These are phyloP conservation scores for Colletotrichum destructivum DNA, from an alignment of 2,329 filamentous ascomycete species.

Conservation along the genomic window DNA sequence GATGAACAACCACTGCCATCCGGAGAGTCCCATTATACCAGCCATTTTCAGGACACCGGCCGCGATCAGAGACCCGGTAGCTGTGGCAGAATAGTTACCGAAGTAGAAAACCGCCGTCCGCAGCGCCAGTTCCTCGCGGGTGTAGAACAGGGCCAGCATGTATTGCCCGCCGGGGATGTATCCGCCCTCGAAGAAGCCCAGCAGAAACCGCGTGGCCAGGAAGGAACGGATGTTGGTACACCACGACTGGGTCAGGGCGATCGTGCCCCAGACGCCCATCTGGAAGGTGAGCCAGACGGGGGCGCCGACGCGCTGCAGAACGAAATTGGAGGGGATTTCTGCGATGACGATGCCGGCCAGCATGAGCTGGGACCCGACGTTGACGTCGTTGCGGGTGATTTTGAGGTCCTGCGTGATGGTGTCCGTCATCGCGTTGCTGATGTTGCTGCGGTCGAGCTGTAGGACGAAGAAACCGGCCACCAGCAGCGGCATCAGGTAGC, in stretches of 20 bases:
- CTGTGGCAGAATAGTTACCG: constrained; percentile 56
- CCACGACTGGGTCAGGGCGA: constrained; percentile 50
- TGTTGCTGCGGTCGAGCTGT: constrained; percentile 56
- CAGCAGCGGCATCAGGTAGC: constrained; percentile 49
- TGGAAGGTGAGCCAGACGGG: constrained; percentile 35
- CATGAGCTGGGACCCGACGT: constrained; percentile 66
- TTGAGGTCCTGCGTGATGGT: constrained; percentile 63
- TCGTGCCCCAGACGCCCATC: constrained; percentile 51
- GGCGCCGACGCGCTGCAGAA: constrained; percentile 51
- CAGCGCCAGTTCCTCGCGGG: constrained; percentile 48
- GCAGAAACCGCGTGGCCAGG: constrained; percentile 48
- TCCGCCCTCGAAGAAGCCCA: constrained; percentile 51
- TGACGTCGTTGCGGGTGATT: constrained; percentile 66
- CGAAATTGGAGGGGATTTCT: constrained; percentile 55
- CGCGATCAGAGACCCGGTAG: constrained; percentile 38
- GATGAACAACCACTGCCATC: constrained; percentile 43
- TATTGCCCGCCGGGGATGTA: constrained; percentile 52
- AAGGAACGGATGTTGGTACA: constrained; percentile 47
- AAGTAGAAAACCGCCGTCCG: constrained; percentile 59
- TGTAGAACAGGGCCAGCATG: constrained; percentile 51
- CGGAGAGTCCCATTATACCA: constrained; percentile 26
- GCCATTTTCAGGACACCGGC: constrained; percentile 35
- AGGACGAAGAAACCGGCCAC: constrained; percentile 52
- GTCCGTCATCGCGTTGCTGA: constrained; percentile 67
- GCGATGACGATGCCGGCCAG: constrained; percentile 65